phyloP scores from a whole-genome alignment of 345 rosid genomes.

The Barbarea vulgaris region DNA sequence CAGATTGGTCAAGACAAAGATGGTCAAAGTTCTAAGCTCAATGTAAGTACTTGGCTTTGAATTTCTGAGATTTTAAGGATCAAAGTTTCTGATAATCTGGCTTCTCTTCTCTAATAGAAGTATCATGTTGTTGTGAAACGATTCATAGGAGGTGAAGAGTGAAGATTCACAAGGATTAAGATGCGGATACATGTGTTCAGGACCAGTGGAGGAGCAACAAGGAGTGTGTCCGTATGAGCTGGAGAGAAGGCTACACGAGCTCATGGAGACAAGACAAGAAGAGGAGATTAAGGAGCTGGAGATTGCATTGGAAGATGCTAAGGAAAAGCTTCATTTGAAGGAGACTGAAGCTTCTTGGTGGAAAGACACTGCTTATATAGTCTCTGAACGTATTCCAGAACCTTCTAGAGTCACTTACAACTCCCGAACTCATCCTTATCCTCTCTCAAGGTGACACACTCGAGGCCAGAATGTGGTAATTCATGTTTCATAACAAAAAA shows the following conservation, averaged over 20 bases:
- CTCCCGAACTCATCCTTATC: conserved; percentile 23
- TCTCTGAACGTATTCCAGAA: conserved; percentile 49
- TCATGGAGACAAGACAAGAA: conserved; percentile 64
- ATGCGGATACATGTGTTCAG: background rate
- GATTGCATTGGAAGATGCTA: conserved; percentile 49
- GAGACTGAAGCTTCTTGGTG: conserved; percentile 75
- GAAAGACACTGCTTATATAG: conserved; percentile 66
- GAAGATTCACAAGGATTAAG: conserved; percentile 5
- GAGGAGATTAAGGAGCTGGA: conserved; percentile 72
- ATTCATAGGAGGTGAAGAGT: conserved; percentile 5
- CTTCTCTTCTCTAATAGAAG: background rate
- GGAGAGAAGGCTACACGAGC: conserved; percentile 65
- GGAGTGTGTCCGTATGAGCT: conserved; percentile 64
- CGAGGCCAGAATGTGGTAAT: background rate
- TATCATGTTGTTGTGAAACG: background rate
- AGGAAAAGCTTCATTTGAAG: conserved; percentile 53
- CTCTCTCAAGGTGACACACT: conserved; percentile 33
- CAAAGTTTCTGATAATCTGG: background rate
- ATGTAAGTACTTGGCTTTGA: conserved; percentile 40
- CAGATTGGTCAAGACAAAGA: conserved; percentile 57
- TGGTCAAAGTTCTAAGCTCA: background rate
- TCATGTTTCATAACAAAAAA: background rate
- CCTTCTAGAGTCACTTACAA: conserved; percentile 35
- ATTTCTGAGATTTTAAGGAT: background rate
- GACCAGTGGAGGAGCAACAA: conserved; percentile 24